A percentile compares a stretch with the other conserved stretches of the same genome.
Conservation (phyloP, 768 basidiomycete species). For the Xerocomus potaroensis region DNA sequence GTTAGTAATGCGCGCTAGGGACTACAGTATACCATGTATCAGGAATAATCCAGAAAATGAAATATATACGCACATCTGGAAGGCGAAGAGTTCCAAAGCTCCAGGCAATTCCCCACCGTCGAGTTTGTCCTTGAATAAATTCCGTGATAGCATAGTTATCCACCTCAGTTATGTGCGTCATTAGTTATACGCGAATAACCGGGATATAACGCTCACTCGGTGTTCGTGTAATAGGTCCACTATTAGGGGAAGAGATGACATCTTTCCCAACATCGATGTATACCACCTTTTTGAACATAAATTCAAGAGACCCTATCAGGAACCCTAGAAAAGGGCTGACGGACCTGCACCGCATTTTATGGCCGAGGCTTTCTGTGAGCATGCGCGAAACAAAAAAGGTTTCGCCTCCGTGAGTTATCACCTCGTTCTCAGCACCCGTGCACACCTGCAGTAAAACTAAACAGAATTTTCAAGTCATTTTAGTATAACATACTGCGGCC, state of each 20-base stretch:
- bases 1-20: conserved; percentile 34
- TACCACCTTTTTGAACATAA: conserved; percentile 57
- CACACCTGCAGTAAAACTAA: conserved; percentile 46
- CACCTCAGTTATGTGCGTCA: conserved; percentile 44
- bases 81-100: conserved; percentile 60
- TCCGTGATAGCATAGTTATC: conserved; percentile 83
- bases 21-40: conserved; percentile 32
- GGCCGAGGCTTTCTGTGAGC: conserved; percentile 63
- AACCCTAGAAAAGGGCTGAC: neutral
- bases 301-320: neutral
- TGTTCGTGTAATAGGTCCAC: conserved; percentile 48
- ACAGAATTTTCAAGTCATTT: neutral
- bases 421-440: conserved; percentile 82
- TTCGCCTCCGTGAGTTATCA: conserved; percentile 90
- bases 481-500: conserved; percentile 52
- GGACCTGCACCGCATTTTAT: conserved; percentile 57
- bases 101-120: conserved; percentile 93
- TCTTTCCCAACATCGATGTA: conserved; percentile 88
- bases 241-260: conserved; percentile 64
- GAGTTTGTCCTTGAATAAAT: conserved; percentile 81
- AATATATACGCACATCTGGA: conserved; percentile 62
- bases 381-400: conserved; percentile 70
- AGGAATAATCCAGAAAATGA: conserved; percentile 10
- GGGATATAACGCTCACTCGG: conserved; percentile 33
- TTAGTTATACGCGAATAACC: neutral